Percentiles rank a stretch among this genome's conserved stretches.
These are phyloP conservation scores for Parietaria judaica DNA, from an alignment of 306 rosid species.

Conservation along the genomic window DNA sequence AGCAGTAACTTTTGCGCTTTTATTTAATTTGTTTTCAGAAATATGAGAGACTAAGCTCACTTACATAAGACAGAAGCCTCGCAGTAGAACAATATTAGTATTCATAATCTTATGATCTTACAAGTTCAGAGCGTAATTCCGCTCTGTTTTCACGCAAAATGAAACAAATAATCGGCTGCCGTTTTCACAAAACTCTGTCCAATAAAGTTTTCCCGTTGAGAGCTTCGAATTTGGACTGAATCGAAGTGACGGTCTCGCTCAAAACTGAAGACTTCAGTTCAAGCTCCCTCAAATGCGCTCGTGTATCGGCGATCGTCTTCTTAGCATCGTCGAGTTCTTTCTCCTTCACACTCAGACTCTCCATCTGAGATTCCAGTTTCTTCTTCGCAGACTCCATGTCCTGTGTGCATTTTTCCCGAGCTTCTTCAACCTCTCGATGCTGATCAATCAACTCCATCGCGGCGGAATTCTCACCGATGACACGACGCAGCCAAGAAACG, in stretches of 20 bases:
- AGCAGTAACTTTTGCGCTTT: not conserved
- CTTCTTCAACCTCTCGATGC: conserved; percentile 32
- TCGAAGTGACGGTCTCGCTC: conserved; percentile 26
- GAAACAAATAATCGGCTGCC: not conserved
- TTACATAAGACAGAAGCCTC: not conserved
- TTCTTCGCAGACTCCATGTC: conserved; percentile 42
- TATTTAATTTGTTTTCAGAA: not conserved
- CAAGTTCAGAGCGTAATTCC: no score
- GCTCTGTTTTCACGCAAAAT: no score
- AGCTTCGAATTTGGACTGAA: conserved; percentile 49
- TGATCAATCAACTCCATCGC: conserved; percentile 38
- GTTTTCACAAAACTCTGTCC: conserved; percentile 38
- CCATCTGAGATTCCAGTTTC: conserved; percentile 44
- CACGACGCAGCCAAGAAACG: conserved; percentile 53
- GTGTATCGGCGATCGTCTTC: conserved; percentile 35
- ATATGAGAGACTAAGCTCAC: not conserved
- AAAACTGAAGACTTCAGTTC: conserved; percentile 46
- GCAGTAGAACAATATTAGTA: not conserved
- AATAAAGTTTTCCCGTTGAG: conserved; percentile 40
- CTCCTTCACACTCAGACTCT: conserved; percentile 50
- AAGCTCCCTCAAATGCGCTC: conserved; percentile 48
- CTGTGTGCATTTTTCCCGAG: conserved; percentile 35
- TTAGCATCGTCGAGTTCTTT: conserved; percentile 44
- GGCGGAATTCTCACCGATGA: conserved; percentile 39
- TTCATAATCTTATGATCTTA: no score